Evolutionary conservation across 176 grass and related monocot genomes (phyloP).

Genomic region (Raddia distichophylla): DNA sequence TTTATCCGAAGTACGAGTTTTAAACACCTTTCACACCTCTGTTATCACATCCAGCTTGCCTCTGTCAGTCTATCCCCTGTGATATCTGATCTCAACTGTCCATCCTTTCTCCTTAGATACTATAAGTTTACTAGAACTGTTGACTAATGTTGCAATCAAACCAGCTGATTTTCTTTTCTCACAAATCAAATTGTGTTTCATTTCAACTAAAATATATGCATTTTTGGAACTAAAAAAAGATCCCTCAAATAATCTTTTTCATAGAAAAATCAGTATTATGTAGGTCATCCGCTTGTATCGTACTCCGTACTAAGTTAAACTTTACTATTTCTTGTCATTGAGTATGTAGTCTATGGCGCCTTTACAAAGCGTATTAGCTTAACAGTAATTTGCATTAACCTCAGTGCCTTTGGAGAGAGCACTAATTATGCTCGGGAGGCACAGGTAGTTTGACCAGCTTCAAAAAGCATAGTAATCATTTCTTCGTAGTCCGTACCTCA

Average conservation of each 20-base stretch:
- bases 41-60: neutral
- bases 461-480: neutral
- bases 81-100: neutral
- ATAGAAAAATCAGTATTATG: neutral
- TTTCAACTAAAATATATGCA: neutral
- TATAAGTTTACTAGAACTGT: neutral
- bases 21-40: neutral
- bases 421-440: neutral
- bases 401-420: neutral
- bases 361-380: neutral
- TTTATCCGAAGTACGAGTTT: neutral
- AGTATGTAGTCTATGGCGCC: neutral
- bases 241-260: neutral
- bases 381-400: neutral
- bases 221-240: neutral
- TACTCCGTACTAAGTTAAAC: neutral
- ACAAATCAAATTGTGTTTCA: neutral
- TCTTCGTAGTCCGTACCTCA: neutral
- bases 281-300: neutral
- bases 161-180: neutral
- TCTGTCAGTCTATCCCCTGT: neutral
- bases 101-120: neutral
- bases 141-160: neutral
- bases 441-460: conserved; percentile 5
- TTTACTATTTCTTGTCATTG: neutral